phyloP scores from a whole-genome alignment of 1,284 basidiomycete genomes.

The Pyrrhoderma lamaoense region DNA sequence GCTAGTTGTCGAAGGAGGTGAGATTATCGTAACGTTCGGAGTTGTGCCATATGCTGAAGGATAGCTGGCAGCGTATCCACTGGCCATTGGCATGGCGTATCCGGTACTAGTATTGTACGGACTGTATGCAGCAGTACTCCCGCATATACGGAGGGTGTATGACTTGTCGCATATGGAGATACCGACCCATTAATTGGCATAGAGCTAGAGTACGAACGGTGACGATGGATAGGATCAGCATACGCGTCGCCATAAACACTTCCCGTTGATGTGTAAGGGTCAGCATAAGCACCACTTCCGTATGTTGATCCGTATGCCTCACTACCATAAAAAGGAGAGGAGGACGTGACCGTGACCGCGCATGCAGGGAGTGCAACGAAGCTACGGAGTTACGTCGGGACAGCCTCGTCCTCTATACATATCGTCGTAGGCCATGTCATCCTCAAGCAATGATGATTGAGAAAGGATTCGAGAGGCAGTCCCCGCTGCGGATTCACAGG shows the following conservation, averaged over 20 bases:
- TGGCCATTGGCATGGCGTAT: neutral
- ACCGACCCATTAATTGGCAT: neutral
- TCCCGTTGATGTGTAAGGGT: neutral
- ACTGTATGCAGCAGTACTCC: neutral
- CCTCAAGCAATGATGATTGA: constrained; percentile 22
- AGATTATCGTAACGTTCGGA: constrained; percentile 10
- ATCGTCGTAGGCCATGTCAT: constrained; percentile 2
- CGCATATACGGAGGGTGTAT: neutral
- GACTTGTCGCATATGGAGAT: neutral
- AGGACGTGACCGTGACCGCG: neutral
- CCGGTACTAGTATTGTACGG: neutral
- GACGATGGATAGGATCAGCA: neutral
- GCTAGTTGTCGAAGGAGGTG: neutral
- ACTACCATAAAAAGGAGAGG: neutral
- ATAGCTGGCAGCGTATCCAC: constrained; percentile 3
- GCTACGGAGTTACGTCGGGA: constrained; percentile 11
- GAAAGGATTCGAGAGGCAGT: constrained; percentile 47
- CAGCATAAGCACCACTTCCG: neutral
- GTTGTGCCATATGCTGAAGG: neutral
- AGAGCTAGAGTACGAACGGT: neutral
- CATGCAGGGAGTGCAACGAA: constrained; percentile 10
- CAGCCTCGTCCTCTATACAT: constrained; percentile 7
- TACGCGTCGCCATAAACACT: neutral
- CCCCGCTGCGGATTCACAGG: constrained; percentile 49
- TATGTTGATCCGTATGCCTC: neutral